A percentile compares a stretch with the other conserved stretches of the same genome.
These are phyloP conservation scores for Coemansia sp. DNA, from an alignment of 192 early-diverging fungal species.

Conservation along the genomic window DNA sequence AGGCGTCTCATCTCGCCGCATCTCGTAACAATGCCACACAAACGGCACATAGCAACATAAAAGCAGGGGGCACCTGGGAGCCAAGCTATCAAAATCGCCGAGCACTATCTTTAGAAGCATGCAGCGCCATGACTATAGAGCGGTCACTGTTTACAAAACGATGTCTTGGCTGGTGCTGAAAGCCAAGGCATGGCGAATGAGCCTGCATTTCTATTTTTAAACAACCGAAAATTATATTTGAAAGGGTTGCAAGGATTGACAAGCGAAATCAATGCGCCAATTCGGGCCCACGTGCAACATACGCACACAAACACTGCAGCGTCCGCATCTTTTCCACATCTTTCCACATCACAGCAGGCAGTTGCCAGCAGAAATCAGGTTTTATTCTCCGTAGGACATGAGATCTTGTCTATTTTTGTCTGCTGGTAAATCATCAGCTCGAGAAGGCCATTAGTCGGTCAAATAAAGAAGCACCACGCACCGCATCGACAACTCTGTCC, in stretches of 20 bases:
- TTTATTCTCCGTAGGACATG: background rate
- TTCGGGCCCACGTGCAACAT: constrained; percentile 2
- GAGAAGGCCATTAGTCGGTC: constrained; percentile 32
- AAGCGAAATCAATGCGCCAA: constrained; percentile 20
- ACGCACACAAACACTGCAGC: background rate
- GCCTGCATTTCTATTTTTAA: constrained; percentile 18
- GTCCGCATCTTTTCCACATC: constrained; percentile 19
- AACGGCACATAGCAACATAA: background rate
- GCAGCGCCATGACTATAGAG: constrained; percentile 1
- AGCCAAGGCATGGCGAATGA: constrained; percentile 17
- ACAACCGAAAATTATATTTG: constrained; percentile 3
- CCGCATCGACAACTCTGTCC: constrained; percentile 38
- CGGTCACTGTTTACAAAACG: constrained; percentile 2
- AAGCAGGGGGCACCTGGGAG: background rate
- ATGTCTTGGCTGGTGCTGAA: constrained; percentile 3
- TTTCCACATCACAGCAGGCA: constrained; percentile 1
- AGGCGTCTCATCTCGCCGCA: background rate
- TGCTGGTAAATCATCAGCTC: constrained; percentile 5
- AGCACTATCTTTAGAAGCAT: constrained; percentile 18
- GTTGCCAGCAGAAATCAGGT: constrained; percentile 1
- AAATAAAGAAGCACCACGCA: constrained; percentile 43
- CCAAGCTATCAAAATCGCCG: constrained; percentile 8
- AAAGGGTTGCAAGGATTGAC: background rate
- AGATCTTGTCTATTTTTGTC: constrained; percentile 8
- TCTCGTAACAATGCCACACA: background rate